Conservation (phyloP, 495 filamentous ascomycete species). For the Penicillium cosmopolitanum region DNA sequence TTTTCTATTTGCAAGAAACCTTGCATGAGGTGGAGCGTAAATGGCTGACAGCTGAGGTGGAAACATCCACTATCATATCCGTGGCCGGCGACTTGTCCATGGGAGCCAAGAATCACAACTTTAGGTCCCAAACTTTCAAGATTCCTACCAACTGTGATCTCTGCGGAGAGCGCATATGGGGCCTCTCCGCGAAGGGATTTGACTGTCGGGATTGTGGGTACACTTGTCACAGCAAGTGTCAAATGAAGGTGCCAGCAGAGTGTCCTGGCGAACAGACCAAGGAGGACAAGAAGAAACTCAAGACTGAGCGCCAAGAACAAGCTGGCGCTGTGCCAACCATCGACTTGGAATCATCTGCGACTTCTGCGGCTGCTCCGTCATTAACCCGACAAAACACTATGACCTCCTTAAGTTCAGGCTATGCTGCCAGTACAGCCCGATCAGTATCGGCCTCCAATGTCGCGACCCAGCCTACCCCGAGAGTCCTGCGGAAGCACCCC, state of each 20-base stretch:
- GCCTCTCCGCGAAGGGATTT: constrained; percentile 91
- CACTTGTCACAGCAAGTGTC: constrained; percentile 97
- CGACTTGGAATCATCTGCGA: constrained; percentile 42
- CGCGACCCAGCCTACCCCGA: constrained; percentile 43
- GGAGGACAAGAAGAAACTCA: constrained; percentile 92
- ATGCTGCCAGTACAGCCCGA: constrained; percentile 76
- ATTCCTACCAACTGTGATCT: constrained; percentile 98
- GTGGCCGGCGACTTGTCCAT: constrained; percentile 89
- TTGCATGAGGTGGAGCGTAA: constrained; percentile 86
- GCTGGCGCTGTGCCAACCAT: constrained; percentile 60
- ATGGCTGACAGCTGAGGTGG: constrained; percentile 85
- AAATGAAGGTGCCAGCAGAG: constrained; percentile 96
- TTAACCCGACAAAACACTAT: constrained; percentile 87
- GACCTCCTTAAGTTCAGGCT: constrained; percentile 89
- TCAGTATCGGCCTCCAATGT: constrained; percentile 71
- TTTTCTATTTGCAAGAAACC: constrained; percentile 80
- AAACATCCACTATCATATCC: constrained; percentile 83
- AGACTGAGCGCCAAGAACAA: constrained; percentile 76
- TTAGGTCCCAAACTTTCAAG: constrained; percentile 96
- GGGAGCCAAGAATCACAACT: constrained; percentile 91
- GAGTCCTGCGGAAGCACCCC: constrained; percentile 37
- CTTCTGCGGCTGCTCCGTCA: constrained; percentile 45
- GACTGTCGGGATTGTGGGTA: constrained; percentile 96
- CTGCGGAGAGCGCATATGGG: constrained; percentile 96
- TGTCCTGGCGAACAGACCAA: constrained; percentile 93